These are phyloP conservation scores for Solanum gandarillasii DNA, from an alignment of 257 asterid genomes.

Conservation along the genomic window DNA sequence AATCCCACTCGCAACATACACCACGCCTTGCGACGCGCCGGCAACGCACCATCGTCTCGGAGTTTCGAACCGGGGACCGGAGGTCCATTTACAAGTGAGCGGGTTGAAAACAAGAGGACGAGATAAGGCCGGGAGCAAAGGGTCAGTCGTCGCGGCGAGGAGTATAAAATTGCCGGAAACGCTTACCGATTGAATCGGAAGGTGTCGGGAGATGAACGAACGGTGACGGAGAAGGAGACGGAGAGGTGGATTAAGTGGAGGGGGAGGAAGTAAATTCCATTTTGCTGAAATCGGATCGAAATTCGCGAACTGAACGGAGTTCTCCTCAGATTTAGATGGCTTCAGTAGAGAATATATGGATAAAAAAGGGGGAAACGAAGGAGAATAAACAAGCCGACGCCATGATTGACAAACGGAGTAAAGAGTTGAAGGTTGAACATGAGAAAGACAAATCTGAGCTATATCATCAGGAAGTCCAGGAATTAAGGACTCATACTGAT, in stretches of 20 bases:
- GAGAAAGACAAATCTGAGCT: slow-evolving; percentile 52
- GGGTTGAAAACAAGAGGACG: slow-evolving; percentile 59
- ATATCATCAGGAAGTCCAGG: slow-evolving; percentile 73
- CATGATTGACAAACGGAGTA: slow-evolving; percentile 64
- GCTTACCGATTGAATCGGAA: slow-evolving; percentile 57
- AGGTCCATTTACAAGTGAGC: slow-evolving; percentile 21
- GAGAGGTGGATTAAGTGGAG: slow-evolving; percentile 29
- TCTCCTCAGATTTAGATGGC: slow-evolving; percentile 6
- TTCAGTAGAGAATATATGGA: slow-evolving; percentile 47
- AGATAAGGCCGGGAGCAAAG: slow-evolving; percentile 58
- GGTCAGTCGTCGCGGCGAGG: slow-evolving; percentile 64
- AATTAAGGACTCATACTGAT: slow-evolving; percentile 23
- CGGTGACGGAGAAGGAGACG: slow-evolving; percentile 60
- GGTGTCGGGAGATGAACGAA: slow-evolving; percentile 63
- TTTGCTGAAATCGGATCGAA: slow-evolving; percentile 60
- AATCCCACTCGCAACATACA: slow-evolving; percentile 71
- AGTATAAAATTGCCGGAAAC: slow-evolving; percentile 43
- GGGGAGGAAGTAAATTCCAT: slow-evolving; percentile 55
- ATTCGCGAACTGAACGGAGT: slow-evolving; percentile 22
- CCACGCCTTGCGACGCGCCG: slow-evolving; percentile 27
- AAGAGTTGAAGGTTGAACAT: slow-evolving; percentile 40
- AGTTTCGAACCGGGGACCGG: slow-evolving; percentile 39
- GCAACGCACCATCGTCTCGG: slow-evolving; percentile 91
- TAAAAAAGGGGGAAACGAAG: slow-evolving; percentile 56
- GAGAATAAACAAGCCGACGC: slow-evolving; percentile 69